Evolutionary conservation across 2,329 filamentous ascomycete species (phyloP).

Genomic region (Coniochaeta ligniaria): DNA sequence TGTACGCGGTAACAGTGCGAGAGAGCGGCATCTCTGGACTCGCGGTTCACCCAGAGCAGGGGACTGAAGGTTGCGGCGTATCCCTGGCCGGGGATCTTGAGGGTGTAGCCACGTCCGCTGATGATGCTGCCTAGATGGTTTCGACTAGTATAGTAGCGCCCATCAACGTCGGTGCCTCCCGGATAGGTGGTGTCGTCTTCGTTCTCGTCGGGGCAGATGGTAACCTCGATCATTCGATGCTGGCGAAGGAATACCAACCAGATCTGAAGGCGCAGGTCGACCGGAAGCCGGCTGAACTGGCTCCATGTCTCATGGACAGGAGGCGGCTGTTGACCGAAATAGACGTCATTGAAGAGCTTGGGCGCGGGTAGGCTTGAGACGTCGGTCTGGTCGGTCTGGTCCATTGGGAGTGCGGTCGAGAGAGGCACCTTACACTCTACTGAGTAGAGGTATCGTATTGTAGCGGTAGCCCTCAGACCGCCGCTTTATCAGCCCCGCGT

Average conservation of each 20-base stretch:
- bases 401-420: too few relatives aligned
- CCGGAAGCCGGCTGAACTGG: not conserved
- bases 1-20: constrained; percentile 1
- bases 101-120: constrained; percentile 4
- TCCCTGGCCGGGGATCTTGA: not conserved
- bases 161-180: not conserved
- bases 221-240: not conserved
- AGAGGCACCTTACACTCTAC: too few relatives aligned
- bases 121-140: constrained; percentile 3
- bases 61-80: constrained; percentile 2
- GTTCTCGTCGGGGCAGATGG: not conserved
- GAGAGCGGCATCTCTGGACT: constrained; percentile 6
- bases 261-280: not conserved
- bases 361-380: too few relatives aligned
- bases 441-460: too few relatives aligned
- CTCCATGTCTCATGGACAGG: not conserved
- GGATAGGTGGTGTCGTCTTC: not conserved
- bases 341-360: not conserved
- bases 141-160: not conserved
- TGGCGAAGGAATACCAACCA: not conserved
- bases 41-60: constrained; percentile 7
- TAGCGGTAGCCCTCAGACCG: too few relatives aligned
- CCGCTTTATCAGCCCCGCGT: too few relatives aligned
- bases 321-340: not conserved
- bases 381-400: too few relatives aligned